Evolutionary conservation across 169 alveolate species (phyloP).

Genomic region (Cryptosporidium sp.): DNA sequence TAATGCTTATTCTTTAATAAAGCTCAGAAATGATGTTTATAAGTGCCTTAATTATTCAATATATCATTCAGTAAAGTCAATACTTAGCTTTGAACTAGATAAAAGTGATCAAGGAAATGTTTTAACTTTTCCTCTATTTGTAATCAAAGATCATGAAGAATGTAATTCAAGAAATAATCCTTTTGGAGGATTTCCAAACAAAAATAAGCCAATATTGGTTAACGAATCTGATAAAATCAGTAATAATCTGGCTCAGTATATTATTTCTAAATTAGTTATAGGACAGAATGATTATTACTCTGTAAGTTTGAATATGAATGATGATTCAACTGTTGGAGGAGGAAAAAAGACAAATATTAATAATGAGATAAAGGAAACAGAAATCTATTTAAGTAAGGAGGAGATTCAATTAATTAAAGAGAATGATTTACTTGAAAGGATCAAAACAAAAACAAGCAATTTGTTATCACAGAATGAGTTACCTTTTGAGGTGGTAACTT

Average conservation of each 20-base stretch:
- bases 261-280: conserved; percentile 19
- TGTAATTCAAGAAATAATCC: neutral
- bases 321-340: neutral
- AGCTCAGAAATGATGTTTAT: conserved; percentile 66
- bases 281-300: conserved; percentile 68
- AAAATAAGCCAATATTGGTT: neutral
- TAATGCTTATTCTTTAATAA: conserved; percentile 54
- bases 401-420: neutral
- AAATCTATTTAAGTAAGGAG: neutral
- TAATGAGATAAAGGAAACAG: neutral
- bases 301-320: conserved; percentile 26
- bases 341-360: neutral
- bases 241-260: conserved; percentile 12
- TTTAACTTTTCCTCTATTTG: neutral
- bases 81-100: neutral
- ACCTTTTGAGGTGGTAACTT: conserved; percentile 22
- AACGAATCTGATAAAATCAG: conserved; percentile 25
- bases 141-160: neutral
- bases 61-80: conserved; percentile 20
- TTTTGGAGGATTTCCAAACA: neutral
- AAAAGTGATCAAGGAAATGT: neutral
- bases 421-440: neutral
- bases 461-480: neutral
- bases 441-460: conserved; percentile 13
- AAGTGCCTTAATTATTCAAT: conserved; percentile 52